Percentiles rank a stretch among this genome's conserved stretches.
phyloP scores from a whole-genome alignment of 1,139 yeast genomes.

The Candida tropicalis region DNA sequence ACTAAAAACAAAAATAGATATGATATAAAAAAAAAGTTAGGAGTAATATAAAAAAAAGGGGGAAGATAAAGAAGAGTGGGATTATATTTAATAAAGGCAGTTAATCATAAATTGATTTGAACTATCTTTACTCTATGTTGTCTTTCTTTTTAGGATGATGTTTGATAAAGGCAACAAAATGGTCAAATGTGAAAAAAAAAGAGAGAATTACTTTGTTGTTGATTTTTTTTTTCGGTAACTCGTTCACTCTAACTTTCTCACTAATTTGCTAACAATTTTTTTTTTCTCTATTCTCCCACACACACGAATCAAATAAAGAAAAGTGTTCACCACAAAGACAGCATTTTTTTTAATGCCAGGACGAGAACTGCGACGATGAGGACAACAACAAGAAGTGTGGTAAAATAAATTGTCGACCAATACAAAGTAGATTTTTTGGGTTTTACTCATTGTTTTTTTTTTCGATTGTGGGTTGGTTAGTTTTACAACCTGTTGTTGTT shows the following conservation, averaged over 20 bases:
- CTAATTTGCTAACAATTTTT: not conserved
- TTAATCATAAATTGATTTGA: slow-evolving; percentile 1
- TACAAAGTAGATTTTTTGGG: too few species aligned
- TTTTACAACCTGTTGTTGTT: too few species aligned
- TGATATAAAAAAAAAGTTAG: not conserved
- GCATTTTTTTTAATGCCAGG: not conserved
- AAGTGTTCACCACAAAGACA: not conserved
- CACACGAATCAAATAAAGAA: not conserved
- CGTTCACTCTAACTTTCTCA: not conserved
- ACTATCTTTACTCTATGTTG: not conserved
- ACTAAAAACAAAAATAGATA: not conserved
- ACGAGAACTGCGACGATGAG: not conserved
- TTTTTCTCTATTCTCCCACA: not conserved
- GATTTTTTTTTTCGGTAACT: slow-evolving; percentile 3
- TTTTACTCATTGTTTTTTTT: too few species aligned
- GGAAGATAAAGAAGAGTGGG: not conserved
- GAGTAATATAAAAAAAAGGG: not conserved
- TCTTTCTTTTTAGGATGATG: not conserved
- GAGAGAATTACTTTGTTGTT: not conserved
- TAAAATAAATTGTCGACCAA: too few species aligned
- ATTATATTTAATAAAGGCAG: not conserved
- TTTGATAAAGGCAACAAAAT: not conserved
- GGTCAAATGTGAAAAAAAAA: not conserved
- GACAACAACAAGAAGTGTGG: too few species aligned
- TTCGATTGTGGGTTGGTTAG: too few species aligned